phyloP scores from a whole-genome alignment of 2,329 filamentous ascomycete species.

The Ascosphaera apis region DNA sequence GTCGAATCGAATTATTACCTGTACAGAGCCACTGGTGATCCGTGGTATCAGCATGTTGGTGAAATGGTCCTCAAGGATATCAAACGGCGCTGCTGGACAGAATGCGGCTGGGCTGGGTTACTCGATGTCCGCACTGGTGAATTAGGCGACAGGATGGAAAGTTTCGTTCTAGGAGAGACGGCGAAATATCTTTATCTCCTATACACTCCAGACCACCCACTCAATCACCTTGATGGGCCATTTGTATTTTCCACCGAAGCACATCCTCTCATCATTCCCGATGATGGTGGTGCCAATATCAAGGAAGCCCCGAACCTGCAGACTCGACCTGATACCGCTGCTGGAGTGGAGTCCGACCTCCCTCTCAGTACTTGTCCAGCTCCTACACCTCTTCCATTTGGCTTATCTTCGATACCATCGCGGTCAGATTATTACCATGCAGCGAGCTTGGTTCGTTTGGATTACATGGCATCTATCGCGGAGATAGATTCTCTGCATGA shows the following conservation, averaged over 20 bases:
- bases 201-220: slow-evolving; percentile 62
- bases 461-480: slow-evolving; percentile 40
- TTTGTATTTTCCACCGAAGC: slow-evolving; percentile 94
- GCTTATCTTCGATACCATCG: slow-evolving; percentile 56
- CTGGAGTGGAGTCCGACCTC: neutral
- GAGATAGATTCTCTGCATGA: slow-evolving; percentile 30
- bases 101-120: slow-evolving; percentile 82
- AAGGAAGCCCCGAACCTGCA: slow-evolving; percentile 2
- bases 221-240: slow-evolving; percentile 67
- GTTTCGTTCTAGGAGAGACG: slow-evolving; percentile 92
- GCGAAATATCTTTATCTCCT: slow-evolving; percentile 87
- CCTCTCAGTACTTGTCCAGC: slow-evolving; percentile 34
- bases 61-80: slow-evolving; percentile 91
- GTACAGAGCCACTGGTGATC: slow-evolving; percentile 81
- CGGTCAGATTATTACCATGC: slow-evolving; percentile 72
- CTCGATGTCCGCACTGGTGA: slow-evolving; percentile 65
- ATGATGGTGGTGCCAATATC: slow-evolving; percentile 6
- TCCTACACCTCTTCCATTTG: slow-evolving; percentile 40
- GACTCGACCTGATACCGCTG: slow-evolving; percentile 3
- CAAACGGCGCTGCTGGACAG: slow-evolving; percentile 64
- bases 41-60: slow-evolving; percentile 87
- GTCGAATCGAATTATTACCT: slow-evolving; percentile 92
- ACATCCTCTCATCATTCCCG: slow-evolving; percentile 70
- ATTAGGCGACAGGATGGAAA: slow-evolving; percentile 88
- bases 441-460: slow-evolving; percentile 59